Base-by-base conservation (phyloP, 2,329 filamentous ascomycete species). In the Stagonosporopsis vannaccii region DNA sequence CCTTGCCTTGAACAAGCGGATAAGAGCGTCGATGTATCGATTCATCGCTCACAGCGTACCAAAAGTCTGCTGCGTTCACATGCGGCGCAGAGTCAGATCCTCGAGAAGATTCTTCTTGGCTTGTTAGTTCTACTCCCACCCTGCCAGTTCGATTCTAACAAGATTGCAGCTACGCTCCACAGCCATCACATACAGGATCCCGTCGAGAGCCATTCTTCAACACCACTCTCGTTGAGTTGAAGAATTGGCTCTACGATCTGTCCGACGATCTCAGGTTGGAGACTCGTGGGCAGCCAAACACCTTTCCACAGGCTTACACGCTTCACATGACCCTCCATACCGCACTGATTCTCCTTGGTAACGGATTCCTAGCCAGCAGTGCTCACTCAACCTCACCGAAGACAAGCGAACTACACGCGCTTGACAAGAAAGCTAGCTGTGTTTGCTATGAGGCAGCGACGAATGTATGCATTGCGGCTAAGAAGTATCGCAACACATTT, bases 271-370 rank as follows among this genome's bases (percentile, higher is more conserved):
- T 77, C 0, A 66, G 69, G n/a, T 60, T 74, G 32, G 69, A 74
- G 11, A 39, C 53, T 6, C 17, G 25, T 15, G 26, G 39, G 4
- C 25, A 30, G 20, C 8, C 20, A 46, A 60, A 58, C 6, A 56
- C 51, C 2, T 59, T 71, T 8, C 70, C 75, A 0, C 72, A 74
- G 47, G 62, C 63, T 2, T 75, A 75, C 41, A 71, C 63, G 0
- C 59, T 75, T 12, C 69, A 66, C 48, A 77, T 77, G 74, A 61
- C 72, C 15, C 75, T 75, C 44, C 70, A 77, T 40, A 76, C 73
- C 1, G 63, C 68, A 6, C 57, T 65, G 25, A 71, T 76, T 6
- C 61, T 77, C 13, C 67, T 77, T 12, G 65, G 67, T 23, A 72
- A 69, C 9, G 72, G 71, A 0, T 72, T 75, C 50, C 12, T 71